Percentiles rank a stretch among this genome's conserved stretches.
phyloP scores from a whole-genome alignment of 78 protist genomes.

The Polysphondylium violaceum region DNA sequence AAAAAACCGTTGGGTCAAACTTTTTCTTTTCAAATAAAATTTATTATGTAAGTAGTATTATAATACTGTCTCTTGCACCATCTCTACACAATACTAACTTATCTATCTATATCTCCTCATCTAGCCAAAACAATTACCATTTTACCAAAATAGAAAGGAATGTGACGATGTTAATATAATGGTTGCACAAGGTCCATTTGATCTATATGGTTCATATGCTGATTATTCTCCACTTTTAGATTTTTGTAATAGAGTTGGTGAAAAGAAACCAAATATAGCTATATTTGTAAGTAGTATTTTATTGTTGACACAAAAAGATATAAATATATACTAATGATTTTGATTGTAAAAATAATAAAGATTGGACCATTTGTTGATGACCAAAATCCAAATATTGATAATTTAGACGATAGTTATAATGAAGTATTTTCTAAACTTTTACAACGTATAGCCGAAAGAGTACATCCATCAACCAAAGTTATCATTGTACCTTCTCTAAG shows the following conservation, averaged over 20 bases:
- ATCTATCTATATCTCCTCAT: background rate
- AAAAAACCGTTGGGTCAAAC: constrained; percentile 25
- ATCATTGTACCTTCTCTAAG: constrained; percentile 73
- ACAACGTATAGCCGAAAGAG: background rate
- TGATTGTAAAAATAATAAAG: constrained; percentile 3
- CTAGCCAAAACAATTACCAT: constrained; percentile 47
- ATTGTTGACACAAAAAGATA: background rate
- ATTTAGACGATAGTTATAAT: background rate
- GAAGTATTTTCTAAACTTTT: constrained; percentile 18
- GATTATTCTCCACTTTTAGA: constrained; percentile 36
- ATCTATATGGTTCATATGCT: background rate
- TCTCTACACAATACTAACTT: background rate
- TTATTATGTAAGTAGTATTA: constrained; percentile 23
- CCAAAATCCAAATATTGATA: background rate
- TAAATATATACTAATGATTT: background rate
- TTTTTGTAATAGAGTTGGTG: background rate
- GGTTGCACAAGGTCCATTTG: constrained; percentile 53
- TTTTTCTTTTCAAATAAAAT: constrained; percentile 24
- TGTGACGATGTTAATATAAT: constrained; percentile 15
- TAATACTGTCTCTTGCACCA: background rate
- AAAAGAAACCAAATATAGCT: constrained; percentile 1
- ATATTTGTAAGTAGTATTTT: constrained; percentile 25
- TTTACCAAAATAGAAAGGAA: background rate
- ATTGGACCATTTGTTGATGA: constrained; percentile 71
- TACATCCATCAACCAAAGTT: constrained; percentile 14